Percentiles rank a stretch among this genome's conserved stretches.
phyloP scores from a whole-genome alignment of 768 basidiomycete species.

The Mycena filopes region DNA sequence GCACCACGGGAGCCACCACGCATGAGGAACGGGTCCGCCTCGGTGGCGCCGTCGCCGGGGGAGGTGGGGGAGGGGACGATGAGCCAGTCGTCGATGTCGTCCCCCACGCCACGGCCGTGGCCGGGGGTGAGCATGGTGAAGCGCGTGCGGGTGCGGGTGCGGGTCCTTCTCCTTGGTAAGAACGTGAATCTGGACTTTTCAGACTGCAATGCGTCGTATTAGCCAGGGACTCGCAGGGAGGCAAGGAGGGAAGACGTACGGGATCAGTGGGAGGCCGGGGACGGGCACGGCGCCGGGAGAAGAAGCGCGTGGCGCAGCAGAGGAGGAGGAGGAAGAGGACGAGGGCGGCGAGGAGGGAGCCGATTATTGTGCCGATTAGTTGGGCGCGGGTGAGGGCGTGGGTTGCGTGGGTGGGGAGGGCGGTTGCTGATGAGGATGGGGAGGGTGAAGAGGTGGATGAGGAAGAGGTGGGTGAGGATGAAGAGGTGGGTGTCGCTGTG shows the following conservation, averaged over 20 bases:
- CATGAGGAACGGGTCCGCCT: constrained; percentile 32
- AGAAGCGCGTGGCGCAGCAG: constrained; percentile 48
- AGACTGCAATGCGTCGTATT: too few relatives aligned
- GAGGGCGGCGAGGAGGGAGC: constrained; percentile 68
- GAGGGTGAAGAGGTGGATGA: constrained; percentile 29
- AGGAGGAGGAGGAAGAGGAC: constrained; percentile 62
- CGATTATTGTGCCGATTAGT: constrained; percentile 68
- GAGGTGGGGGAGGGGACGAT: constrained; percentile 4
- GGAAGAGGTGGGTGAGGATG: constrained; percentile 40
- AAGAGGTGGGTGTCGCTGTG: constrained; percentile 39
- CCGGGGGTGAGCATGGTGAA: constrained; percentile 31
- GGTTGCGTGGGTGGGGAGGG: constrained; percentile 38
- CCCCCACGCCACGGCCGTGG: background rate
- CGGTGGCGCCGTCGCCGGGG: constrained; percentile 6
- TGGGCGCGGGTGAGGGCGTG: constrained; percentile 49
- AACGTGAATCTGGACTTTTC: constrained; percentile 25
- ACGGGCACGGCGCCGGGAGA: background rate
- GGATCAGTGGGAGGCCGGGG: too few relatives aligned
- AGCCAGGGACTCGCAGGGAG: background rate
- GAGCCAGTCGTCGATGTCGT: constrained; percentile 29
- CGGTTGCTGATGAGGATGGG: constrained; percentile 20
- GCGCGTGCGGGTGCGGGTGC: constrained; percentile 26
- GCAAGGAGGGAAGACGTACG: background rate
- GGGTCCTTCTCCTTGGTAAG: constrained; percentile 14
- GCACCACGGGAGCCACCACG: too few relatives aligned